A percentile compares a stretch with the other conserved stretches of the same genome.
These are phyloP conservation scores for Lentinula raphanica DNA, from an alignment of 768 basidiomycete species.

Conservation along the genomic window DNA sequence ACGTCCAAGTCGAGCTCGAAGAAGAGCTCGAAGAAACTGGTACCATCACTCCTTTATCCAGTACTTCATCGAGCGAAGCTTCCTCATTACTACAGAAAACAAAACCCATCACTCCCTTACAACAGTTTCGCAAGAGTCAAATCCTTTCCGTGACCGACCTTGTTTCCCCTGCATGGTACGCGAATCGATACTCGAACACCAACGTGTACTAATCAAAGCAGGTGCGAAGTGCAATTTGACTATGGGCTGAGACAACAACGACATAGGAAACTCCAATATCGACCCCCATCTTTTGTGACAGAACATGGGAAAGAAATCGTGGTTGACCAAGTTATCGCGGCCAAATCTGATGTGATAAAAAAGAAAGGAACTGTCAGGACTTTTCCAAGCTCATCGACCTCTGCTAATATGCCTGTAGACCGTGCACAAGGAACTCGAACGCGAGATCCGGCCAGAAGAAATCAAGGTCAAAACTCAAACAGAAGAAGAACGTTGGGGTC, in stretches of 20 bases:
- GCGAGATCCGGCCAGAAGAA: conserved; percentile 59
- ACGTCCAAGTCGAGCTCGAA: conserved; percentile 32
- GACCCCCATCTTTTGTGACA: conserved; percentile 55
- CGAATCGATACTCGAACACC: not conserved
- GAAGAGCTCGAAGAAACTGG: conserved; percentile 21
- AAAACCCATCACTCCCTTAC: conserved; percentile 26
- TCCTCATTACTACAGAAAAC: conserved; percentile 8
- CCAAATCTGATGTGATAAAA: conserved; percentile 47
- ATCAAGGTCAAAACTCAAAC: conserved; percentile 45
- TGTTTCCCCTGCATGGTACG: conserved; percentile 56
- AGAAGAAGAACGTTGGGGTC: conserved; percentile 73
- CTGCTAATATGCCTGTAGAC: conserved; percentile 31
- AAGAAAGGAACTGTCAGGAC: conserved; percentile 48
- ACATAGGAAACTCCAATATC: conserved; percentile 37
- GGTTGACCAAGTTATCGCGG: conserved; percentile 46
- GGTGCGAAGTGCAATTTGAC: conserved; percentile 80
- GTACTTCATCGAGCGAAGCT: not conserved
- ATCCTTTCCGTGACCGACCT: conserved; percentile 61
- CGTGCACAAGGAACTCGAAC: conserved; percentile 75
- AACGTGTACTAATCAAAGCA: conserved; percentile 19
- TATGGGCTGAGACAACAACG: conserved; percentile 64
- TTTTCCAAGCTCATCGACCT: conserved; percentile 9
- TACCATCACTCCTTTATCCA: not conserved
- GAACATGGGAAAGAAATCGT: conserved; percentile 55
- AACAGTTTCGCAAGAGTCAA: conserved; percentile 38